Evolutionary conservation across 352 stramenopile species (phyloP).

Genomic region (Bremia lactucae): DNA sequence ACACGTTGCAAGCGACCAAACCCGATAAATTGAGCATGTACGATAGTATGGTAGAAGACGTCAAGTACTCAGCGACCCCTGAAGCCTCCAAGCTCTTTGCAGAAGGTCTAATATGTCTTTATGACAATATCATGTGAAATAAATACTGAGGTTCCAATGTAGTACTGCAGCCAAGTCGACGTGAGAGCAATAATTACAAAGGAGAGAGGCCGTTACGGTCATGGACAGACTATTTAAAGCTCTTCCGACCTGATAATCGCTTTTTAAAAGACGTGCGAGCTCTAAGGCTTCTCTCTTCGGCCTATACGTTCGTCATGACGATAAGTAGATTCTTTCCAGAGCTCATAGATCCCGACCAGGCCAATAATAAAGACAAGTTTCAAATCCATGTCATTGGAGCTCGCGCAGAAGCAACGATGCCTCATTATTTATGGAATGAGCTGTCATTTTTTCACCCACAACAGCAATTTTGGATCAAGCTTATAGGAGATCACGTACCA

Average conservation of each 20-base stretch:
- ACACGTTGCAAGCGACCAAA: slow-evolving; percentile 13
- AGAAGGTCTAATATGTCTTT: slow-evolving; percentile 18
- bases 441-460: slow-evolving; percentile 30
- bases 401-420: slow-evolving; percentile 66
- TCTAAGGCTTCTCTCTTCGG: slow-evolving; percentile 45
- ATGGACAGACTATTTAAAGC: slow-evolving; percentile 38
- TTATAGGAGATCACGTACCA: slow-evolving; percentile 60
- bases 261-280: slow-evolving; percentile 26
- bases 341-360: slow-evolving; percentile 5
- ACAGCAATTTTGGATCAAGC: slow-evolving; percentile 30
- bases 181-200: slow-evolving; percentile 9
- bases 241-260: slow-evolving; percentile 22
- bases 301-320: slow-evolving; percentile 64
- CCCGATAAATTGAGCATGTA: slow-evolving; percentile 28
- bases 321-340: slow-evolving; percentile 33
- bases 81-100: slow-evolving; percentile 35
- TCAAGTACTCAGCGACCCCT: slow-evolving; percentile 22
- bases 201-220: slow-evolving; percentile 9
- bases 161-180: slow-evolving; percentile 25
- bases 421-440: slow-evolving; percentile 55
- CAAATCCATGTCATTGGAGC: slow-evolving; percentile 52
- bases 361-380: slow-evolving; percentile 3
- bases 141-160: background rate
- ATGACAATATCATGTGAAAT: slow-evolving; percentile 1
- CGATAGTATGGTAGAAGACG: slow-evolving; percentile 30